A percentile compares a stretch with the other conserved stretches of the same genome.
phyloP scores from a whole-genome alignment of 2,329 filamentous ascomycete species.

The Macroventuria anomochaeta region DNA sequence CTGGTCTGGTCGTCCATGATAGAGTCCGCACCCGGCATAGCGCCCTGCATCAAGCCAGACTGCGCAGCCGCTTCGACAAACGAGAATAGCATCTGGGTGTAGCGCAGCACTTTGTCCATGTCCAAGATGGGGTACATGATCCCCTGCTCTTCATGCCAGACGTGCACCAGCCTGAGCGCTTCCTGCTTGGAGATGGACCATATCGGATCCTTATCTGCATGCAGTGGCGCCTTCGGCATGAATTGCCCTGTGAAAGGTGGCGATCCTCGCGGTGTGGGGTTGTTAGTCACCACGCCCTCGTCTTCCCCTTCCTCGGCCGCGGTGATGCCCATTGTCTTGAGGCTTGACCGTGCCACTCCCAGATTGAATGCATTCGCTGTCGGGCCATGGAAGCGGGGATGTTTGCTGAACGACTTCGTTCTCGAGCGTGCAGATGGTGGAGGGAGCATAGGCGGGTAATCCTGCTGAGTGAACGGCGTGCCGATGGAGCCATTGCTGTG shows the following conservation, averaged over 20 bases:
- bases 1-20: slow-evolving; percentile 70
- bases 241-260: slow-evolving; percentile 41
- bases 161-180: slow-evolving; percentile 75
- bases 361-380: slow-evolving; percentile 86
- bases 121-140: slow-evolving; percentile 90
- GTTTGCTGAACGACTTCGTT: slow-evolving; percentile 50
- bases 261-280: slow-evolving; percentile 59
- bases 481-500: slow-evolving; percentile 40
- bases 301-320: slow-evolving; percentile 67
- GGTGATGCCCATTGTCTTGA: slow-evolving; percentile 88
- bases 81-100: slow-evolving; percentile 72
- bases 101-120: slow-evolving; percentile 72
- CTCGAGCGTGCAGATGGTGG: slow-evolving; percentile 49
- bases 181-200: slow-evolving; percentile 81
- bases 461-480: slow-evolving; percentile 39
- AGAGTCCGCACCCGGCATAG: slow-evolving; percentile 62
- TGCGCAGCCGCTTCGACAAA: slow-evolving; percentile 74
- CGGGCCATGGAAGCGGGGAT: slow-evolving; percentile 78
- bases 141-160: slow-evolving; percentile 90
- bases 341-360: slow-evolving; percentile 83
- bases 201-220: slow-evolving; percentile 73
- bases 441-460: slow-evolving; percentile 45
- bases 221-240: slow-evolving; percentile 36
- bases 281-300: slow-evolving; percentile 61
- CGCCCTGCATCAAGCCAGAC: slow-evolving; percentile 63